phyloP scores from a whole-genome alignment of 164 flowering plant species.

The Euptelea pleiosperma region DNA sequence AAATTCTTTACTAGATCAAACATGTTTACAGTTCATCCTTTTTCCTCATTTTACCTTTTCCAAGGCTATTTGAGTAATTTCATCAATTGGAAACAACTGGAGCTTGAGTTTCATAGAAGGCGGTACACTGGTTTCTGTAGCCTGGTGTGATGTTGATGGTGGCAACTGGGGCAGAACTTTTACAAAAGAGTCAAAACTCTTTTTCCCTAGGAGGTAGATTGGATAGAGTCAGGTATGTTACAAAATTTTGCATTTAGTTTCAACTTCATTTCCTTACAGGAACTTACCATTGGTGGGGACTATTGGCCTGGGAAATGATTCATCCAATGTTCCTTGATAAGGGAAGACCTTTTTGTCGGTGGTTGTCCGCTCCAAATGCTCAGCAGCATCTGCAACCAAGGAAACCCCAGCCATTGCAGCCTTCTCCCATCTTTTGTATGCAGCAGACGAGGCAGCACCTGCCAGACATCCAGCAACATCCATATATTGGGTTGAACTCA shows the following conservation, averaged over 20 bases:
- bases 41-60: conserved; percentile 61
- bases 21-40: not conserved
- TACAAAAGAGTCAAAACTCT: conserved; percentile 22
- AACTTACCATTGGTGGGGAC: conserved; percentile 20
- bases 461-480: conserved; percentile 13
- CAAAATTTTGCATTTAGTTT: not conserved
- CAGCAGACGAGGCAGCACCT: conserved; percentile 60
- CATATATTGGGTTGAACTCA: not conserved
- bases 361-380: conserved; percentile 77
- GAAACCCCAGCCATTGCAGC: conserved; percentile 98
- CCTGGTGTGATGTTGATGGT: conserved; percentile 16
- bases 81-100: conserved; percentile 94
- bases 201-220: conserved; percentile 33
- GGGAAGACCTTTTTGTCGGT: conserved; percentile 32
- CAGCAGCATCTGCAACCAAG: conserved; percentile 99
- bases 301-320: conserved; percentile 7
- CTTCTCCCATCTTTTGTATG: conserved; percentile 89
- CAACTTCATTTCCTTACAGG: conserved; percentile 4
- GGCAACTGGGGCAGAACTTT: conserved; percentile 25
- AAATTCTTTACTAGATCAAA: conserved; percentile 1
- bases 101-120: conserved; percentile 69
- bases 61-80: conserved; percentile 67
- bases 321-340: conserved; percentile 28
- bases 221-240: not conserved
- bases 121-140: conserved; percentile 34